phyloP scores from a whole-genome alignment of 2,329 filamentous ascomycete genomes.

The Cladosporium halotolerans region DNA sequence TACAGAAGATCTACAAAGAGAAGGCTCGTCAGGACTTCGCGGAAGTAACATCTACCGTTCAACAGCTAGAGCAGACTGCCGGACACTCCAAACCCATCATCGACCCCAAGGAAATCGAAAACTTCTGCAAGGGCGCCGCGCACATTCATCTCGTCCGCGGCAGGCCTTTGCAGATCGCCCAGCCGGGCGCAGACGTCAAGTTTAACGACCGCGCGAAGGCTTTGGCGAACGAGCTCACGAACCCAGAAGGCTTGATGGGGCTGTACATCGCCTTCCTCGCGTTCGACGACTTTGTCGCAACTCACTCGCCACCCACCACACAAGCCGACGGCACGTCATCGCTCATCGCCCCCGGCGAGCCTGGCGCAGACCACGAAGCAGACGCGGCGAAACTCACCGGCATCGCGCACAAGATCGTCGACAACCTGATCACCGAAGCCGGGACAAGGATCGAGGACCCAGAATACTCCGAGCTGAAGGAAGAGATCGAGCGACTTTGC shows the following conservation, averaged over 20 bases:
- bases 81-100: constrained; percentile 42
- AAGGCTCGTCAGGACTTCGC: constrained; percentile 74
- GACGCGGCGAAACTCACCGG: constrained; percentile 36
- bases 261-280: constrained; percentile 48
- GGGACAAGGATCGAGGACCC: constrained; percentile 36
- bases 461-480: constrained; percentile 34
- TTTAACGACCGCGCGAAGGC: constrained; percentile 43
- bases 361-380: constrained; percentile 29
- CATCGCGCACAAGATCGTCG: constrained; percentile 38
- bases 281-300: constrained; percentile 41
- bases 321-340: constrained; percentile 28
- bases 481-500: constrained; percentile 32
- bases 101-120: constrained; percentile 69
- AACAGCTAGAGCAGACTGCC: constrained; percentile 46
- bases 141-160: constrained; percentile 84
- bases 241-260: constrained; percentile 41
- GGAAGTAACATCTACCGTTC: constrained; percentile 64
- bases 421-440: constrained; percentile 39
- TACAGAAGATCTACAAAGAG: constrained; percentile 88
- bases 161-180: constrained; percentile 45
- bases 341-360: constrained; percentile 33
- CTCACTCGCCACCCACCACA: constrained; percentile 25
- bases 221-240: constrained; percentile 36
- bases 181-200: constrained; percentile 31
- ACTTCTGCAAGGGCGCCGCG: constrained; percentile 91